Conservation (phyloP, 108 stramenopile species). For the Parietichytrium sp. region DNA sequence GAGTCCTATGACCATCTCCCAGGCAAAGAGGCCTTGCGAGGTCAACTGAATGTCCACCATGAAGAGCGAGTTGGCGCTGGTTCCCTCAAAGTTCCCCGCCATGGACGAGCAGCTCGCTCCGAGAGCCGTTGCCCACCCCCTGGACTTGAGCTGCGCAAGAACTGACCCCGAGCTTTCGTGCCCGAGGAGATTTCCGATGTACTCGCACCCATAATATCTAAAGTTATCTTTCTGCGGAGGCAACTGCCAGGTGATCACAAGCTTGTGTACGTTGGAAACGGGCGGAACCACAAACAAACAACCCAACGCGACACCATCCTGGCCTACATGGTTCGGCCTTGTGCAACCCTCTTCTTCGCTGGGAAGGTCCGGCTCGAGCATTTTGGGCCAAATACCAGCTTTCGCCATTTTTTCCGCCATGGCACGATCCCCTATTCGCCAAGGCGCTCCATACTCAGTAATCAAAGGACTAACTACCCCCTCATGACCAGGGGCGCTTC, state of each 20-base stretch:
- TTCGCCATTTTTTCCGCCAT: neutral
- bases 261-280: conserved; percentile 70
- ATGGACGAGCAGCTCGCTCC: conserved; percentile 67
- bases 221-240: conserved; percentile 63
- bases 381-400: neutral
- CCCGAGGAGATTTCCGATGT: conserved; percentile 87
- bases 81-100: conserved; percentile 43
- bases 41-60: conserved; percentile 71
- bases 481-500: conserved; percentile 60
- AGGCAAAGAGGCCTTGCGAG: conserved; percentile 43
- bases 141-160: conserved; percentile 71
- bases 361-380: neutral
- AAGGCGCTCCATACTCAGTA: neutral
- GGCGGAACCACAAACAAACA: conserved; percentile 74
- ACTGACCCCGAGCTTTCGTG: conserved; percentile 89
- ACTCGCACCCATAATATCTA: conserved; percentile 68
- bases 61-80: conserved; percentile 71
- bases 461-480: neutral
- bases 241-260: conserved; percentile 79
- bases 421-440: neutral
- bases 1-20: neutral
- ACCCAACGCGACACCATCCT: neutral
- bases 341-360: neutral
- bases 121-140: conserved; percentile 74
- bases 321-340: neutral